Evolutionary conservation across 768 basidiomycete genomes (phyloP), one percentile per base, ranked within the genome.

Genomic region (Suillus americanus): DNA sequence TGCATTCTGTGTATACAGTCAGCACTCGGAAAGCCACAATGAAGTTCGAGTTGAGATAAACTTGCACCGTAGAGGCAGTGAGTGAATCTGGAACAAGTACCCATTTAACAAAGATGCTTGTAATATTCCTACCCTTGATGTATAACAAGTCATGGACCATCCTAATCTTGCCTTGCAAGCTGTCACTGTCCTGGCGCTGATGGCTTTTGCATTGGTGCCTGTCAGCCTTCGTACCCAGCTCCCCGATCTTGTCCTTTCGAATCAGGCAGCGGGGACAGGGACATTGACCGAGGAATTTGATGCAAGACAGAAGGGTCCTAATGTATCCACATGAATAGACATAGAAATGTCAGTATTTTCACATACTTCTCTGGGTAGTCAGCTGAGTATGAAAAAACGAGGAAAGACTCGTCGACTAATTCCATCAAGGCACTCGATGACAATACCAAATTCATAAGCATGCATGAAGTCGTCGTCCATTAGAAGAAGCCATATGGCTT

Each of bases 331-430:
- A 2, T 57, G 60, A 66, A 41, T 66, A 68, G 30, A 28, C 0
- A 28, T 18, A 9, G 50, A 12, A 48, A 64, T 50, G 18, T 61
- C 43, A 43, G 60, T 67, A 20, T 8, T 20, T 65, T 56, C 6
- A 67, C 45, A 14, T 63, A 79, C 80, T 78, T 79, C 41, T 76
- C 74, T 0, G 70, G 75, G 59, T 75, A 76, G 60, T 74, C 70
- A 5, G 71, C 75, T 1, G 72, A 61, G 43, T 76, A 77, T 0
- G 74, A 69, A 46, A 77, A 73, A 0, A 76, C 62, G 60, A 0
- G 56, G 71, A 40, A 72, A 74, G 0, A 75, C 64, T 3, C 63
- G n/a, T 0, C 66, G 51, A 0, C 10, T 0, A 0, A 73, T 48
- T 0, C 74, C 70, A 63, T 77, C 71, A 0, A 55, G 51, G 35